phyloP scores from a whole-genome alignment of 495 filamentous ascomycete species.

The Choiromyces venosus region DNA sequence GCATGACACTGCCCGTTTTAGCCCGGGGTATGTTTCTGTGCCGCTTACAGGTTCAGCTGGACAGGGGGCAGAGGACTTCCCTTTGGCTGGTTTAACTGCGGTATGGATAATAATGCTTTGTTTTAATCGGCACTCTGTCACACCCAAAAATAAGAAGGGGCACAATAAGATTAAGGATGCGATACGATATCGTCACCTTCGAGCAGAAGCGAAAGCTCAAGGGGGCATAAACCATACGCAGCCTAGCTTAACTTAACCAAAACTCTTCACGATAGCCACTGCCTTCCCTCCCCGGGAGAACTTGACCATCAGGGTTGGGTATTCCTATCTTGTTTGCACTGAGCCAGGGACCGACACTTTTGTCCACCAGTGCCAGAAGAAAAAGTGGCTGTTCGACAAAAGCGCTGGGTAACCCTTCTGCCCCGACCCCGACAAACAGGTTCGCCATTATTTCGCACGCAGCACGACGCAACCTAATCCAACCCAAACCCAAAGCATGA shows the following conservation, averaged over 20 bases:
- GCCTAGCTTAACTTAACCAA: neutral
- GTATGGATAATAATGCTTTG: neutral
- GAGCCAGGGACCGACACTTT: neutral
- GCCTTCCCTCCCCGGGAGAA: neutral
- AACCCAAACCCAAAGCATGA: neutral
- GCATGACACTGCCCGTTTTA: slow-evolving; percentile 1
- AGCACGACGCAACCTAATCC: neutral
- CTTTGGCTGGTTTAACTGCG: neutral
- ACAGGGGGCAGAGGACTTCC: neutral
- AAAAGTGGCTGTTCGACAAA: neutral
- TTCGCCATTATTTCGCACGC: neutral
- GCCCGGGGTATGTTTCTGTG: slow-evolving; percentile 1
- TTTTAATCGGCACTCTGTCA: neutral
- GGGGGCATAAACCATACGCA: neutral
- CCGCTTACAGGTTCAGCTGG: neutral
- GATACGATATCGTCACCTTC: neutral
- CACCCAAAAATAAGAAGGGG: neutral
- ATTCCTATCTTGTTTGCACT: neutral
- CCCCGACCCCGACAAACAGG: neutral
- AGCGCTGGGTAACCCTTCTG: neutral
- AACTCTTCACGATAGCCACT: neutral
- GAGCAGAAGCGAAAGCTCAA: neutral
- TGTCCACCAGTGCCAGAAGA: neutral
- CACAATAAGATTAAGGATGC: neutral
- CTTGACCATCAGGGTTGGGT: neutral